Evolutionary conservation across 495 filamentous ascomycete genomes (phyloP).

Genomic region (Xylaria venustula): DNA sequence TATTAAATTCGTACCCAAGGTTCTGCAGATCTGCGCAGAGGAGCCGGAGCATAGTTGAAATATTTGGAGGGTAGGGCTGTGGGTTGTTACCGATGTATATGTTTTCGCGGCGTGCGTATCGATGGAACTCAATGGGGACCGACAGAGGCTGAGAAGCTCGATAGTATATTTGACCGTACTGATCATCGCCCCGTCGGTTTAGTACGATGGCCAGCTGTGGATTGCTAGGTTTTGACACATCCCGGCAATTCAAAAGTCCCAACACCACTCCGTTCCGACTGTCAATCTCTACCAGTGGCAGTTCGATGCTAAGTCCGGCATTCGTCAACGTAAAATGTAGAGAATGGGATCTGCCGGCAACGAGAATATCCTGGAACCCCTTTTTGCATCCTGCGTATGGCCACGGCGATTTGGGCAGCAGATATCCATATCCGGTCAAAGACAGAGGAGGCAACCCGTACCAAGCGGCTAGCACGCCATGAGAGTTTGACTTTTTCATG

Average conservation of each 20-base stretch:
- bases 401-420: neutral
- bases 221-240: neutral
- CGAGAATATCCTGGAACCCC: neutral
- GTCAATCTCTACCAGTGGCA: neutral
- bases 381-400: neutral
- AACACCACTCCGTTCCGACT: neutral
- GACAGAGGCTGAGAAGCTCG: neutral
- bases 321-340: neutral
- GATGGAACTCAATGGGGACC: neutral
- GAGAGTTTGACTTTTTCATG: conserved; percentile 29
- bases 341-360: neutral
- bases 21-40: neutral
- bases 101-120: neutral
- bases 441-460: neutral
- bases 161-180: neutral
- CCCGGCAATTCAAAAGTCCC: neutral
- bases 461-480: conserved; percentile 27
- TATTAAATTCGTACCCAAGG: neutral
- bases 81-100: neutral
- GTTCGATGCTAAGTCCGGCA: neutral
- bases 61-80: neutral
- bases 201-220: neutral
- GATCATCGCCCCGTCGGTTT: neutral
- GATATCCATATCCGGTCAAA: neutral
- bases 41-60: too few species aligned